These are phyloP conservation scores for Sporothrix phasma DNA, from an alignment of 2,329 filamentous ascomycete genomes.

Conservation along the genomic window DNA sequence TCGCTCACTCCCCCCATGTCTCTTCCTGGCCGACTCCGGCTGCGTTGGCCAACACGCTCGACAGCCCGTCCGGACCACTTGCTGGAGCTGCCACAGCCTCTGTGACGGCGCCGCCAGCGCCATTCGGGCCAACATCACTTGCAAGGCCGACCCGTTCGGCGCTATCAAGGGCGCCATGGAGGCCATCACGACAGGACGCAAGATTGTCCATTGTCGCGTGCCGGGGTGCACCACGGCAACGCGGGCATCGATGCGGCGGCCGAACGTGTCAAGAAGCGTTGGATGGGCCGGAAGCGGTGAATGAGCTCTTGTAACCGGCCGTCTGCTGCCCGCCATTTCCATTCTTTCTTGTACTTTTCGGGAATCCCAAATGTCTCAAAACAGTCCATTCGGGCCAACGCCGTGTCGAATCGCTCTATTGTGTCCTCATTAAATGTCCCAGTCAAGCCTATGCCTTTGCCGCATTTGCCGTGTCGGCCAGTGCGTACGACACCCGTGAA, in stretches of 20 bases:
- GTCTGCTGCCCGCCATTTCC: background rate
- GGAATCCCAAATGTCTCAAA: background rate
- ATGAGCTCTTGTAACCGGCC: too few species aligned
- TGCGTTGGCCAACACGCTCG: background rate
- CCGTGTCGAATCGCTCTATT: background rate
- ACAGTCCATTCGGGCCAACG: background rate
- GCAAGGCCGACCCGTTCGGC: slow-evolving; percentile 3
- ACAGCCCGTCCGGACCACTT: background rate
- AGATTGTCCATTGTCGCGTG: too few species aligned
- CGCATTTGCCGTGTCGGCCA: background rate
- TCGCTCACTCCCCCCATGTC: background rate
- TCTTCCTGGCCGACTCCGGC: background rate
- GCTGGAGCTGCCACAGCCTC: background rate
- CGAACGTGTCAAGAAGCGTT: slow-evolving; percentile 21
- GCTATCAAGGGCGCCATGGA: slow-evolving; percentile 11
- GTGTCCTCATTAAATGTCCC: too few species aligned
- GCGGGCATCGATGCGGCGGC: slow-evolving; percentile 17
- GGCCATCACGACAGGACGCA: too few species aligned
- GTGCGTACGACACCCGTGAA: slow-evolving; percentile 45
- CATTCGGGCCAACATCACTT: background rate
- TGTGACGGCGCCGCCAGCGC: background rate
- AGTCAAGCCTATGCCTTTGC: too few species aligned
- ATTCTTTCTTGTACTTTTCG: too few species aligned
- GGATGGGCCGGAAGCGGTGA: too few species aligned
- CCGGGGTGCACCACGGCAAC: slow-evolving; percentile 14